Percentiles rank a stretch among this genome's conserved stretches.
phyloP scores from a whole-genome alignment of 805 yeast species.

The Yarrowia deformans region DNA sequence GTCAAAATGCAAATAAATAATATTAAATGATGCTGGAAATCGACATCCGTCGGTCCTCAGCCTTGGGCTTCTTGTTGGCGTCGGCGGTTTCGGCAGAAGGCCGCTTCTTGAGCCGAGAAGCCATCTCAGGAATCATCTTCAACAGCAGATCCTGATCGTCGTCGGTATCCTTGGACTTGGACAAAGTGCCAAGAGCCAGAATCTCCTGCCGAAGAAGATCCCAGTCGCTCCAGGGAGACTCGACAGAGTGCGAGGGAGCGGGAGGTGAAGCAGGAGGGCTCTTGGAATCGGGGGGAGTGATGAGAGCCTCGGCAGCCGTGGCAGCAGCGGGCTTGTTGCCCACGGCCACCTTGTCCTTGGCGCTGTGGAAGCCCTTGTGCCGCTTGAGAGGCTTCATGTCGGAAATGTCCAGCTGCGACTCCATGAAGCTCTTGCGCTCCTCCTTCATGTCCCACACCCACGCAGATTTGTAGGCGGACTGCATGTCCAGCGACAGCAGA shows the following conservation, averaged over 20 bases:
- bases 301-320: slow-evolving; percentile 3
- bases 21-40: slow-evolving; percentile 31
- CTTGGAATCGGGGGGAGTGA: slow-evolving; percentile 32
- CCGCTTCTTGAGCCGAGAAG: slow-evolving; percentile 27
- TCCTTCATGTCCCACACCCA: slow-evolving; percentile 42
- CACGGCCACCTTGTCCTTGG: slow-evolving; percentile 3
- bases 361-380: slow-evolving; percentile 6
- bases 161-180: slow-evolving; percentile 13
- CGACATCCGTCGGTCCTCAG: slow-evolving; percentile 34
- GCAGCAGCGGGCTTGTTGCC: slow-evolving; percentile 8
- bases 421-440: slow-evolving; percentile 21
- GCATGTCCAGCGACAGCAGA: slow-evolving; percentile 41
- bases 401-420: slow-evolving; percentile 14
- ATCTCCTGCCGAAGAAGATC: slow-evolving; percentile 31
- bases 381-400: slow-evolving; percentile 31
- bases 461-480: slow-evolving; percentile 39
- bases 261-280: slow-evolving; percentile 1
- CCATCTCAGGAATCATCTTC: slow-evolving; percentile 23
- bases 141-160: slow-evolving; percentile 25
- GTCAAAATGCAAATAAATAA: slow-evolving; percentile 31
- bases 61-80: slow-evolving; percentile 25
- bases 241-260: background rate
- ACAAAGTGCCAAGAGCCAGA: slow-evolving; percentile 14
- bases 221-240: slow-evolving; percentile 25
- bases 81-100: background rate